Evolutionary conservation across 495 filamentous ascomycete species (phyloP).

Genomic region (Tuber brumale): DNA sequence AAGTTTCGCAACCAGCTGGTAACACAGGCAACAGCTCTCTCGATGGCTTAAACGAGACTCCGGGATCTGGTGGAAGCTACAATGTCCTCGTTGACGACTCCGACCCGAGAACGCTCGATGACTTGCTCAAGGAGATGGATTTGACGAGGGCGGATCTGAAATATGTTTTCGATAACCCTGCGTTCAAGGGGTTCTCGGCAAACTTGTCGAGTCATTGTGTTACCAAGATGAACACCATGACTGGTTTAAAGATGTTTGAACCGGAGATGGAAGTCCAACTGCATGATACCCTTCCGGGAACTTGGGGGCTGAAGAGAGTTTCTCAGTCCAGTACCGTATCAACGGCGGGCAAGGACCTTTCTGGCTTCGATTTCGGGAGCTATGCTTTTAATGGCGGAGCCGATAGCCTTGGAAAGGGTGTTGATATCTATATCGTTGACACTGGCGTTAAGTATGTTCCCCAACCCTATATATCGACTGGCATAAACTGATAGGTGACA

Average conservation of each 20-base stretch:
- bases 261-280: slow-evolving; percentile 29
- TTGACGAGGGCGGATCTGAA: slow-evolving; percentile 35
- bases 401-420: slow-evolving; percentile 44
- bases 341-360: slow-evolving; percentile 10
- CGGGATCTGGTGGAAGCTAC: slow-evolving; percentile 35
- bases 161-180: slow-evolving; percentile 46
- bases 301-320: slow-evolving; percentile 52
- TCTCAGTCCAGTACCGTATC: slow-evolving; percentile 41
- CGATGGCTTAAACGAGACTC: slow-evolving; percentile 12
- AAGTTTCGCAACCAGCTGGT: neutral
- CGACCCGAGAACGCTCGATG: slow-evolving; percentile 32
- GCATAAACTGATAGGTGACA: neutral
- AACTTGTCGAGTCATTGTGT: slow-evolving; percentile 43
- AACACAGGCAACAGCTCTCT: neutral
- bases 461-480: neutral
- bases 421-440: slow-evolving; percentile 51
- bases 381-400: slow-evolving; percentile 44
- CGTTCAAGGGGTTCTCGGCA: slow-evolving; percentile 47
- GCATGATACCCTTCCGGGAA: slow-evolving; percentile 32
- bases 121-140: slow-evolving; percentile 34
- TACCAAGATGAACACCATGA: slow-evolving; percentile 43
- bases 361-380: slow-evolving; percentile 40
- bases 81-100: slow-evolving; percentile 34
- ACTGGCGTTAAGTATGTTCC: slow-evolving; percentile 45
- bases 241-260: slow-evolving; percentile 45